phyloP scores from a whole-genome alignment of 176 grass and related monocot genomes.

The Secale cereale region DNA sequence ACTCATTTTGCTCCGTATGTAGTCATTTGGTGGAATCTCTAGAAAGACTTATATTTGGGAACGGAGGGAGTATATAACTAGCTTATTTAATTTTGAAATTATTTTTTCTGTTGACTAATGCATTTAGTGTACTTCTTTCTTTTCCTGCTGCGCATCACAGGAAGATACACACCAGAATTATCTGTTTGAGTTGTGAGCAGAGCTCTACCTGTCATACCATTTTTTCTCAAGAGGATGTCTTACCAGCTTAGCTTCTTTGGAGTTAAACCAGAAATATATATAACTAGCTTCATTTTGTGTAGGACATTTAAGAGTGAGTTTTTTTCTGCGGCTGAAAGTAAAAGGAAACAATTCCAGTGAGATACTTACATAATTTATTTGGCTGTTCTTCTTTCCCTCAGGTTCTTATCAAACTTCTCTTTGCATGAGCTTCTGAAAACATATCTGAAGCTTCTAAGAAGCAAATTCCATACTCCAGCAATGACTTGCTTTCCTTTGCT shows the following conservation, averaged over 20 bases:
- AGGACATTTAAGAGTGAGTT: neutral
- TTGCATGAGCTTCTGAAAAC: conserved; percentile 3
- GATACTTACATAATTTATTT: neutral
- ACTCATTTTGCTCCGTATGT: too few species aligned
- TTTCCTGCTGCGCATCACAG: neutral
- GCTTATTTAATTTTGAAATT: too few species aligned
- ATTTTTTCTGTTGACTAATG: too few species aligned
- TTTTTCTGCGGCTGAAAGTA: neutral
- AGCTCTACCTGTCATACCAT: neutral
- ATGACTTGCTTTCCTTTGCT: conserved; percentile 52
- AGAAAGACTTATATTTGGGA: too few species aligned
- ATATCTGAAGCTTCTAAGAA: conserved; percentile 18
- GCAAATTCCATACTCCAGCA: neutral
- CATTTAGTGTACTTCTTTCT: neutral
- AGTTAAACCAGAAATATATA: neutral
- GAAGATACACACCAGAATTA: neutral
- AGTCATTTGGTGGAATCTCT: too few species aligned
- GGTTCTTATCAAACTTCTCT: neutral
- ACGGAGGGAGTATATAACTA: too few species aligned
- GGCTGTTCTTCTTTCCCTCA: conserved; percentile 5
- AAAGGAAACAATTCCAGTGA: neutral
- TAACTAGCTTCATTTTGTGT: neutral
- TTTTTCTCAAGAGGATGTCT: neutral
- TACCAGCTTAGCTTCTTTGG: neutral
- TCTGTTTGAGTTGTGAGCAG: neutral